A percentile compares a stretch with the other conserved stretches of the same genome.
phyloP scores from a whole-genome alignment of 768 basidiomycete genomes.

The Pleurotus eryngii region DNA sequence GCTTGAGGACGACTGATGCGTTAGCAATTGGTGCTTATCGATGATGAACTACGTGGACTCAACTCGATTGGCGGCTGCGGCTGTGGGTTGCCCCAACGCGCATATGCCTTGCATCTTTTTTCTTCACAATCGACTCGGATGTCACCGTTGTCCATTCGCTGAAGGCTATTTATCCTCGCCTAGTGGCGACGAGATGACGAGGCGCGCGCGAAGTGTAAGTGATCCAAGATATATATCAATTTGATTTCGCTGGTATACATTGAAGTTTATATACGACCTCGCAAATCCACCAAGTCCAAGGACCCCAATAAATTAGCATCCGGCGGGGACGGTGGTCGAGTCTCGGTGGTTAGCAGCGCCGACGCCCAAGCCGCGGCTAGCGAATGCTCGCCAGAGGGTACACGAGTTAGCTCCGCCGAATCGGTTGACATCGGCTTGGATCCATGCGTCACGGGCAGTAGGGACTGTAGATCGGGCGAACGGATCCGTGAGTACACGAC shows the following conservation, averaged over 20 bases:
- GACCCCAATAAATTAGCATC: constrained; percentile 18
- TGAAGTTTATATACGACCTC: background rate
- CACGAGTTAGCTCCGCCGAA: constrained; percentile 33
- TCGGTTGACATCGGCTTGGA: constrained; percentile 37
- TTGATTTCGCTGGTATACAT: background rate
- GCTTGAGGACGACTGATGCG: no score
- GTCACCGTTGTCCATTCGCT: no score
- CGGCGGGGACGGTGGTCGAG: constrained; percentile 27
- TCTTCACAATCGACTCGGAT: no score
- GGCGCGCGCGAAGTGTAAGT: no score
- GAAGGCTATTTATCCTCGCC: no score
- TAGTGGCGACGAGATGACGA: no score
- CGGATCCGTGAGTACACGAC: background rate
- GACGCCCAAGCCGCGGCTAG: constrained; percentile 22
- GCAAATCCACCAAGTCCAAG: background rate
- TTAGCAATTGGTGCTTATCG: no score
- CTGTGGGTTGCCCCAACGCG: no score
- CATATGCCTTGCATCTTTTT: no score
- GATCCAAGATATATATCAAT: no score
- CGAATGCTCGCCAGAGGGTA: constrained; percentile 34
- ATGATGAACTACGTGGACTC: no score
- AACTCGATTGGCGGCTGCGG: no score
- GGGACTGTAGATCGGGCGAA: constrained; percentile 1
- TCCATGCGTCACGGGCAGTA: constrained; percentile 32
- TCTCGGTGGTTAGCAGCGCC: constrained; percentile 20